A percentile compares a stretch with the other conserved stretches of the same genome.
phyloP scores from a whole-genome alignment of 768 basidiomycete species.

The Aureoboletus auriporus region DNA sequence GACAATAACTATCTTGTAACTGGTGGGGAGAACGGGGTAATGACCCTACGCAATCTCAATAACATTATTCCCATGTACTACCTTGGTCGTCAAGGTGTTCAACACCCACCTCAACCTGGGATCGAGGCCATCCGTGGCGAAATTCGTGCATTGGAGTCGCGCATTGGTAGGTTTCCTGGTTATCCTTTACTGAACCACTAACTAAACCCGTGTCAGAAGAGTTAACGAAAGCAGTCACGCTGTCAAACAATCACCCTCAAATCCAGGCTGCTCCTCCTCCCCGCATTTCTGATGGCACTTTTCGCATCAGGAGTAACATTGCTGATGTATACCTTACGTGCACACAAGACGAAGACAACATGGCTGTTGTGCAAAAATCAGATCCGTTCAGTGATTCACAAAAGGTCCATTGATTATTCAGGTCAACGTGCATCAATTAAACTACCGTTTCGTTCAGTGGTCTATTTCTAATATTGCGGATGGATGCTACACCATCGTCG shows the following conservation, averaged over 20 bases:
- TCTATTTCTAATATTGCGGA: not conserved
- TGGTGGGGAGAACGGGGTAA: slow-evolving; percentile 3
- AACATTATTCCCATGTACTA: slow-evolving; percentile 4
- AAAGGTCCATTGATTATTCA: not conserved
- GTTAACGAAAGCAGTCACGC: not conserved
- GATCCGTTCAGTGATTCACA: not conserved
- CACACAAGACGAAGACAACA: slow-evolving; percentile 4
- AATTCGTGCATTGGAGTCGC: slow-evolving; percentile 1
- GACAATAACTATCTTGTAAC: slow-evolving; percentile 6
- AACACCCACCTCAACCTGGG: not conserved
- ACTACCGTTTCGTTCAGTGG: not conserved
- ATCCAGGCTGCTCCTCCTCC: not conserved
- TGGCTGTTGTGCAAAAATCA: not conserved
- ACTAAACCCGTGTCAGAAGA: not conserved
- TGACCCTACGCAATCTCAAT: slow-evolving; percentile 2
- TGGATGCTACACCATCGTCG: slow-evolving; percentile 2
- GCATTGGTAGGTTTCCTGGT: not conserved
- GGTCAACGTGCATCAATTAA: not conserved
- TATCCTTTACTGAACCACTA: not conserved
- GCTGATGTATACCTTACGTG: slow-evolving; percentile 2
- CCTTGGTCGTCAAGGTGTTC: not conserved
- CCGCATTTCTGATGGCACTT: slow-evolving; percentile 1
- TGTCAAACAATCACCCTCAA: not conserved
- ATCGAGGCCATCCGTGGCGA: not conserved
- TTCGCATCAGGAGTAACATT: slow-evolving; percentile 1